Base-by-base conservation (phyloP, 2,329 filamentous ascomycete species). In the Neonectria ditissima region DNA sequence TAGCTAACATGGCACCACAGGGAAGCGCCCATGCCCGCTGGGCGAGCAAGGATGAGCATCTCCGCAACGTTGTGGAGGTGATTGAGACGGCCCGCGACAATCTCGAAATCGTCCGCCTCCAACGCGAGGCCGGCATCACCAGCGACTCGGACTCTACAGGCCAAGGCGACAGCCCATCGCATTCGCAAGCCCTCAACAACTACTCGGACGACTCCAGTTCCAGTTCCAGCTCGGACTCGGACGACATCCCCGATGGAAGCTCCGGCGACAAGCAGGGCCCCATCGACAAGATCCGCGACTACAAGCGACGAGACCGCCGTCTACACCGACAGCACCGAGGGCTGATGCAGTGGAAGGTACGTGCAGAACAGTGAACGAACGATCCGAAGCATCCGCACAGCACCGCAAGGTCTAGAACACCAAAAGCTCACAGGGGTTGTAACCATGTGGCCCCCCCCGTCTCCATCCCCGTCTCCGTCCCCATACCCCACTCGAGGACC, bases 301-400 rank as follows among this genome's bases (percentile, higher is more conserved):
- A 89, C 73, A 87, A 85, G 73, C 81, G 83, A 61, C 81, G 89
- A 68, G 80, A 84, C 66, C 86, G 85, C 76, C 83, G 86, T 64
- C 78, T 91, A 66, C 89, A 92, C 75, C 80, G 89, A 52, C 85
- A 86, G 73, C 89, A 93, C 72, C 80, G 89, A 22, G 91, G 91
- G 0, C 74, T 91, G 43, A 93, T 93, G 91, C 91, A 93, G 78
- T 93, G 90, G 88, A 80, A 80, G 75, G 78, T 79, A 69, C 70
- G 76, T 57, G 32, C 34, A 37, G 32, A 14, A 37, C 34, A 37
- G 7, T 16, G 34, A 37, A 37, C 8, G n/a, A 20, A 20, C 44
- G 20, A n/a, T 32, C 52, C 44, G 45, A 37, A 52, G 48, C 28
- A 53, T 52, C 44, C 59, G 45, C 34, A 18, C 24, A 20, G 51